Conservation (phyloP, 1,284 basidiomycete genomes). For the Hemileia vastatrix region DNA sequence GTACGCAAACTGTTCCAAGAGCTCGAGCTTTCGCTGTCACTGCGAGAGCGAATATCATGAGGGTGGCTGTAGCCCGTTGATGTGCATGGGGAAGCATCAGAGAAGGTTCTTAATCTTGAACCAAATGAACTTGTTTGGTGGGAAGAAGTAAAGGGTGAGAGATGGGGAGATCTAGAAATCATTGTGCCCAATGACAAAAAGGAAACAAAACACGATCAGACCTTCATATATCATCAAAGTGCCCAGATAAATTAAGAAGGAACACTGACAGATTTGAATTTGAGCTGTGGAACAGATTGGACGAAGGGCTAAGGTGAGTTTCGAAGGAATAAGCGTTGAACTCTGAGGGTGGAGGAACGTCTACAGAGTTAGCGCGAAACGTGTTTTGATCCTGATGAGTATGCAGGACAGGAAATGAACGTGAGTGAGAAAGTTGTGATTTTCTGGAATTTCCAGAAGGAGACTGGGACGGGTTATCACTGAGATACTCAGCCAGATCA, state of each 20-base stretch:
- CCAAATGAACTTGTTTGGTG: slow-evolving; percentile 3
- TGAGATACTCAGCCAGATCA: too few species aligned
- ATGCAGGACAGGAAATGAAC: slow-evolving; percentile 15
- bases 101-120: slow-evolving; percentile 1
- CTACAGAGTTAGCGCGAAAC: slow-evolving; percentile 7
- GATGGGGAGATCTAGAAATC: not conserved
- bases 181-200: not conserved
- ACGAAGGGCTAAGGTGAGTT: slow-evolving; percentile 4
- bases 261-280: slow-evolving; percentile 1
- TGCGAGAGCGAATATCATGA: slow-evolving; percentile 10
- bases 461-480: too few species aligned
- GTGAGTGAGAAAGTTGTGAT: slow-evolving; percentile 17
- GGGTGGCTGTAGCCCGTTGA: not conserved
- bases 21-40: slow-evolving; percentile 9
- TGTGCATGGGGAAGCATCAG: slow-evolving; percentile 4
- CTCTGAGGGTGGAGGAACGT: slow-evolving; percentile 14
- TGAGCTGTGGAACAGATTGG: slow-evolving; percentile 6
- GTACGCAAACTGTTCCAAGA: slow-evolving; percentile 15
- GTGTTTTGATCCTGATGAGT: not conserved
- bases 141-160: not conserved
- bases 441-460: not conserved
- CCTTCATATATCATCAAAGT: not conserved
- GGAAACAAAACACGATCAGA: not conserved
- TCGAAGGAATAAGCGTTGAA: slow-evolving; percentile 20
- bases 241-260: not conserved